Evolutionary conservation across 2,329 filamentous ascomycete species (phyloP).

Genomic region (Passalora sequoiae): DNA sequence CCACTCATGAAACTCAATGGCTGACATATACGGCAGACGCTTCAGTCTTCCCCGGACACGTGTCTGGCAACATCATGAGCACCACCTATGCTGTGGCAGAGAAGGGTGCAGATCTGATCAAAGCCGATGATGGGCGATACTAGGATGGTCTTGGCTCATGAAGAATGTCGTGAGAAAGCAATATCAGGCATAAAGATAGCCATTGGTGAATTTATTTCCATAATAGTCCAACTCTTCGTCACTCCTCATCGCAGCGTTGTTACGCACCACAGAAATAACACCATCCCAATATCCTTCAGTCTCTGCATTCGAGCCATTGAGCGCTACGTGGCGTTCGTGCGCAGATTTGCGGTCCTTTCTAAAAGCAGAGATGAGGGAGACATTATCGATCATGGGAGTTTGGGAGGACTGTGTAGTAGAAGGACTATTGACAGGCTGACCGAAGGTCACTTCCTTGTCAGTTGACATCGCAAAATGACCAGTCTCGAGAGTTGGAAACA

Average conservation of each 20-base stretch:
- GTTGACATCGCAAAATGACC: slow-evolving; percentile 16
- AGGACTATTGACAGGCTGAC: slow-evolving; percentile 1
- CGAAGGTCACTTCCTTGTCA: slow-evolving; percentile 26
- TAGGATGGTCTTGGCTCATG: too few relatives aligned
- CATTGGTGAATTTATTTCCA: slow-evolving; percentile 29
- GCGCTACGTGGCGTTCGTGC: slow-evolving; percentile 38
- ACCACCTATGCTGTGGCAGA: slow-evolving; percentile 35
- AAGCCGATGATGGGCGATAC: slow-evolving; percentile 22
- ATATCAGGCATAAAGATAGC: slow-evolving; percentile 28
- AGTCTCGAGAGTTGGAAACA: slow-evolving; percentile 26
- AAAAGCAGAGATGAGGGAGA: slow-evolving; percentile 51
- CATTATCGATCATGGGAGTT: slow-evolving; percentile 43
- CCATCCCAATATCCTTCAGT: slow-evolving; percentile 58
- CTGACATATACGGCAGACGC: too few relatives aligned
- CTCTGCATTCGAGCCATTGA: slow-evolving; percentile 33
- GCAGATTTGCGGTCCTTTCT: slow-evolving; percentile 49
- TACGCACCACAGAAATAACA: slow-evolving; percentile 53
- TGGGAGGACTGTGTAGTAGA: background rate
- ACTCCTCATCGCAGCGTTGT: slow-evolving; percentile 20
- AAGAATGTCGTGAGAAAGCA: background rate
- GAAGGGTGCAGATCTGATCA: slow-evolving; percentile 34
- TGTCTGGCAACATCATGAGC: slow-evolving; percentile 31
- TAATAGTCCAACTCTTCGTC: slow-evolving; percentile 34
- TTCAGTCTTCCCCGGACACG: slow-evolving; percentile 34
- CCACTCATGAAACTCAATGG: too few relatives aligned